These are phyloP conservation scores for Boletus putidus DNA, from an alignment of 1,284 basidiomycete species.

Conservation along the genomic window DNA sequence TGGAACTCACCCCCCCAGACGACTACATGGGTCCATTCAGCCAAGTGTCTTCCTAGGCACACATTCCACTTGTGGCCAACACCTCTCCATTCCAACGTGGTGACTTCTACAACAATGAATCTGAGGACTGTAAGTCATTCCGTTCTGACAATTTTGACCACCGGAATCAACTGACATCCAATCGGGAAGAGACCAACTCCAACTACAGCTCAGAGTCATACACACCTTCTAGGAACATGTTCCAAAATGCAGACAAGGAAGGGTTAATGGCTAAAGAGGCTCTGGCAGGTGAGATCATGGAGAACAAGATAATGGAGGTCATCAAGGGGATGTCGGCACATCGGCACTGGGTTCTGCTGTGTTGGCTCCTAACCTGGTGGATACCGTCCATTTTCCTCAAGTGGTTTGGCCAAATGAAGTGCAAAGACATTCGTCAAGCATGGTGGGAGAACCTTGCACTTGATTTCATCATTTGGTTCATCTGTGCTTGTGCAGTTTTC, in stretches of 20 bases:
- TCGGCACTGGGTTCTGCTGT: slow-evolving; percentile 85
- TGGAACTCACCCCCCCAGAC: slow-evolving; percentile 34
- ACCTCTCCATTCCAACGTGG: slow-evolving; percentile 74
- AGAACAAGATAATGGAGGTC: slow-evolving; percentile 86
- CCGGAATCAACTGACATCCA: slow-evolving; percentile 69
- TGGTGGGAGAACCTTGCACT: slow-evolving; percentile 98
- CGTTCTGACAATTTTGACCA: slow-evolving; percentile 76
- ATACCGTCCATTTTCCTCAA: slow-evolving; percentile 73
- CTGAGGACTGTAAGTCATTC: no score
- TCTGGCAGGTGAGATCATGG: slow-evolving; percentile 75
- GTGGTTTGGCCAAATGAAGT: slow-evolving; percentile 87
- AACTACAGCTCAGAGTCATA: slow-evolving; percentile 82
- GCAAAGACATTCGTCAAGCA: slow-evolving; percentile 90
- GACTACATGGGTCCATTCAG: slow-evolving; percentile 53
- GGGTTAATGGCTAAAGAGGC: slow-evolving; percentile 78
- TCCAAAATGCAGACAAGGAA: no score
- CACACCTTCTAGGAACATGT: no score
- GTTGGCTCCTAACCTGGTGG: slow-evolving; percentile 93
- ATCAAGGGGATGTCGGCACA: slow-evolving; percentile 79
- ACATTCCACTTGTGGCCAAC: slow-evolving; percentile 73
- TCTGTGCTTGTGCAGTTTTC: slow-evolving; percentile 86
- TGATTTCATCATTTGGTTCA: slow-evolving; percentile 96
- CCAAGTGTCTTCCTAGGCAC: slow-evolving; percentile 50
- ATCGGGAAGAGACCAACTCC: slow-evolving; percentile 74
- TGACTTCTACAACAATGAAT: slow-evolving; percentile 69